Percentiles rank a stretch among this genome's conserved stretches.
phyloP scores from a whole-genome alignment of 371 early-diverging fungal genomes.

The Mortierella sp. region DNA sequence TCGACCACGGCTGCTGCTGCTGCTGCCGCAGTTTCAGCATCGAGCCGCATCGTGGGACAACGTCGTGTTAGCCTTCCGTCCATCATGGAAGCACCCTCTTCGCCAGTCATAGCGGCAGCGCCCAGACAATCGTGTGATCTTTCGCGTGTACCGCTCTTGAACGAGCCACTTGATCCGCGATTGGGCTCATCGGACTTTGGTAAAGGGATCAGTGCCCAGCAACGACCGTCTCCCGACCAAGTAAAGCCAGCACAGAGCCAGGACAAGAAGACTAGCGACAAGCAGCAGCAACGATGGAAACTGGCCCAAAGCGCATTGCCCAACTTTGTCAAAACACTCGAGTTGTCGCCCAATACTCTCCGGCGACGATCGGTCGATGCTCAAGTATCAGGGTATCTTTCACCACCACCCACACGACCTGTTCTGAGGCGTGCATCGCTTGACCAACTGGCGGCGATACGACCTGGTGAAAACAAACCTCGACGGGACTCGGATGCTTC shows the following conservation, averaged over 20 bases:
- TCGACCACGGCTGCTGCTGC: neutral
- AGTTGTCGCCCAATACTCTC: neutral
- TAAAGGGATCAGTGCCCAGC: neutral
- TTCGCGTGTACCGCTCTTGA: conserved; percentile 18
- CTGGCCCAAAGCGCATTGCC: neutral
- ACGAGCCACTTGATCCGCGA: conserved; percentile 10
- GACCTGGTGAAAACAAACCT: conserved; percentile 8
- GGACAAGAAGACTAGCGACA: neutral
- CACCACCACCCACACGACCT: conserved; percentile 17
- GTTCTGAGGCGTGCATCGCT: conserved; percentile 22
- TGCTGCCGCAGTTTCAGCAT: neutral
- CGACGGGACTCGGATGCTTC: conserved; percentile 46
- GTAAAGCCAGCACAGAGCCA: neutral
- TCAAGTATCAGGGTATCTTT: conserved; percentile 4
- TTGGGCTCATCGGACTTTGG: neutral
- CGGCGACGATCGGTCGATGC: conserved; percentile 22
- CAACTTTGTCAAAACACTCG: neutral
- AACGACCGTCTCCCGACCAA: neutral
- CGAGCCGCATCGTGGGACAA: conserved; percentile 9
- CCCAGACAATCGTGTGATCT: conserved; percentile 48
- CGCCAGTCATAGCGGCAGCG: conserved; percentile 9
- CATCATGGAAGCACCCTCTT: conserved; percentile 44
- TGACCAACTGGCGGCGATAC: conserved; percentile 14
- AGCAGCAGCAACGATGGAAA: neutral
- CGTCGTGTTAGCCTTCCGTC: conserved; percentile 44